Evolutionary conservation across 495 filamentous ascomycete species (phyloP), one percentile per base, ranked within the genome.

Genomic region (Xylaria intraflava): DNA sequence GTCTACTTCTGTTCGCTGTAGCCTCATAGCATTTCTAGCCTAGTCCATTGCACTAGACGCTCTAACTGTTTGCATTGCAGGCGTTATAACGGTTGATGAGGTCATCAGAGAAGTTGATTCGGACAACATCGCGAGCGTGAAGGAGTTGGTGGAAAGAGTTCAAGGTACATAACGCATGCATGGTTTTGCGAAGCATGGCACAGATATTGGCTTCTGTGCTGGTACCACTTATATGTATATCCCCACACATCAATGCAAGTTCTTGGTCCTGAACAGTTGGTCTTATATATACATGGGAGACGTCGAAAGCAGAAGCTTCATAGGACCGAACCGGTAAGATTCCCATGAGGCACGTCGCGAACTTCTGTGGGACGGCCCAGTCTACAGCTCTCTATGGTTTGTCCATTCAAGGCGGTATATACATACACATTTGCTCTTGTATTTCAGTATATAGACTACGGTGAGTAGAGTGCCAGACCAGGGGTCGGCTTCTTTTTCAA

Each of bases 41-140:
- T 43, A 50, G 45, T 49, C 27, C 4, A 49, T 29, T 49, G 20
- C 17, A 55, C 52, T 41, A 36, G 43, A 42, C 31, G 49, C 36
- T 41, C 43, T 38, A 35, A 19, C 29, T 41, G 19, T 46, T 51
- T 52, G 54, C 49, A 56, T 50, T 56, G 38, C 54, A 51, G 46
- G 54, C 54, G 46, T 50, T 56, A 52, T 35, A 52, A 41, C 24
- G 40, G 53, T 31, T 40, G 42, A 30, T 39, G 51, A 27, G 43
- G 35, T 44, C 46, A 38, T 49, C 35, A 35, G 36, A 33, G 26
- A 51, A 46, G 48, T 49, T n/a, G 14, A 16, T 41, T 55, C 51
- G 44, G 26, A 43, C 52, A 49, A 55, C 35, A 55, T 49, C 47
- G 45, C 45, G 43, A 55, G 52, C 52, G 52, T 55, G 45, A 55